Evolutionary conservation across 805 yeast genomes (phyloP).

Genomic region (Yarrowia keelungensis): DNA sequence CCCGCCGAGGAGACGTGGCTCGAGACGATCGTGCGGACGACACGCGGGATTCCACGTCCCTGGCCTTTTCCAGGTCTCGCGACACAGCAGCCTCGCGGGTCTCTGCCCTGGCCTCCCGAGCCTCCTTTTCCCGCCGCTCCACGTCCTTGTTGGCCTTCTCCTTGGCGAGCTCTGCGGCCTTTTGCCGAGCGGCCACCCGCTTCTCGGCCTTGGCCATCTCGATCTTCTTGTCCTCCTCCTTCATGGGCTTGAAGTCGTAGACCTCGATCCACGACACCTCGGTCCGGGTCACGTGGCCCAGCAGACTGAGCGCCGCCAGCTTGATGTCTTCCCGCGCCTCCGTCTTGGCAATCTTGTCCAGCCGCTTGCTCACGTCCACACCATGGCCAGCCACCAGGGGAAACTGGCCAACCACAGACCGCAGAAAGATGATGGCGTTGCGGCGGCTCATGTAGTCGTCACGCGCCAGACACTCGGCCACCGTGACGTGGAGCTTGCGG

Average conservation of each 20-base stretch:
- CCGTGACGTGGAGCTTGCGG: conserved; percentile 54
- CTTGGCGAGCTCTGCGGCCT: conserved; percentile 3
- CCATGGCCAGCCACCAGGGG: conserved; percentile 76
- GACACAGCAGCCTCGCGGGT: not conserved
- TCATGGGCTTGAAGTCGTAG: conserved; percentile 44
- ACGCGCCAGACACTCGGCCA: conserved; percentile 55
- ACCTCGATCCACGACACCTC: conserved; percentile 45
- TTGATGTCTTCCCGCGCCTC: conserved; percentile 83
- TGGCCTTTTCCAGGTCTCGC: not conserved
- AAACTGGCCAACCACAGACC: conserved; percentile 65
- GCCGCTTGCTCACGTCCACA: conserved; percentile 55
- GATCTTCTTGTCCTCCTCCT: conserved; percentile 45
- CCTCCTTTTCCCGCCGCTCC: not conserved
- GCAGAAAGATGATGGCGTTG: conserved; percentile 79
- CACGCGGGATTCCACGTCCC: conserved; percentile 2
- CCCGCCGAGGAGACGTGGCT: conserved; percentile 26
- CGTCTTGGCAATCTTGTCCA: conserved; percentile 56
- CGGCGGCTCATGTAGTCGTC: conserved; percentile 78
- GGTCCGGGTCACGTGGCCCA: conserved; percentile 46
- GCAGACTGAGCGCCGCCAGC: conserved; percentile 62
- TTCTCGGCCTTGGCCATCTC: conserved; percentile 45
- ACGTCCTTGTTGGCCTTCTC: conserved; percentile 7
- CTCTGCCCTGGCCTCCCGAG: conserved; percentile 4
- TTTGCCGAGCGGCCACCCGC: conserved; percentile 41
- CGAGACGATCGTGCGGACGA: conserved; percentile 10